phyloP scores from a whole-genome alignment of 225 moss, liverwort and hornwort species.

The Neckera pumila region DNA sequence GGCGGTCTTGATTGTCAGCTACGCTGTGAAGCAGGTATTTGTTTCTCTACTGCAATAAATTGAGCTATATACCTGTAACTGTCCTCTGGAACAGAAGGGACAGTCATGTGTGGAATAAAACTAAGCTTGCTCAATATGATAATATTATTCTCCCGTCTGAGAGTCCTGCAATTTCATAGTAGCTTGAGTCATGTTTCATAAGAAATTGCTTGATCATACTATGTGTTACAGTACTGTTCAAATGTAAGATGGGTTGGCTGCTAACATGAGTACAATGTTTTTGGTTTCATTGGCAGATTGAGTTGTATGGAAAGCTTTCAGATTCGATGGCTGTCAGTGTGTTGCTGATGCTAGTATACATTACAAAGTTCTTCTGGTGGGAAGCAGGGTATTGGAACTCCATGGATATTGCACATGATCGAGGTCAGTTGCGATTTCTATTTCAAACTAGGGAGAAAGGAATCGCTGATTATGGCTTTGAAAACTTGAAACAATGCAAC shows the following conservation, averaged over 20 bases:
- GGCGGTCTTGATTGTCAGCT: slow-evolving; percentile 79
- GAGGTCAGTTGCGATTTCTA: slow-evolving; percentile 34
- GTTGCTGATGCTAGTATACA: slow-evolving; percentile 79
- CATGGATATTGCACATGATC: slow-evolving; percentile 99
- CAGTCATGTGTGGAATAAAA: neutral
- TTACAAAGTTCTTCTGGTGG: slow-evolving; percentile 98
- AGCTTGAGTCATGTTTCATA: neutral
- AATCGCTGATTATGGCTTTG: neutral
- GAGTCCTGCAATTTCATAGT: neutral
- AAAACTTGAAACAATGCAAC: neutral
- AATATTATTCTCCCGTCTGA: neutral
- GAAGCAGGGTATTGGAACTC: slow-evolving; percentile 95
- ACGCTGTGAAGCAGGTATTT: slow-evolving; percentile 83
- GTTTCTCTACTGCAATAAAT: neutral
- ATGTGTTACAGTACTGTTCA: neutral
- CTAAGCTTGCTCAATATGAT: neutral
- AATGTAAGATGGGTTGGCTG: neutral
- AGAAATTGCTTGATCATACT: neutral
- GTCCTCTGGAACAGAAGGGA: neutral
- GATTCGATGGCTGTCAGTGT: slow-evolving; percentile 87
- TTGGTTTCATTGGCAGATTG: slow-evolving; percentile 37
- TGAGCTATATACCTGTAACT: neutral
- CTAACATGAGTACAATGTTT: neutral
- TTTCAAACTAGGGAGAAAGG: neutral
- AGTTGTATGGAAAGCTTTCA: slow-evolving; percentile 69